Evolutionary conservation across 805 yeast genomes (phyloP), one percentile per base, ranked within the genome.

Genomic region (Nakazawaea anatomiae): DNA sequence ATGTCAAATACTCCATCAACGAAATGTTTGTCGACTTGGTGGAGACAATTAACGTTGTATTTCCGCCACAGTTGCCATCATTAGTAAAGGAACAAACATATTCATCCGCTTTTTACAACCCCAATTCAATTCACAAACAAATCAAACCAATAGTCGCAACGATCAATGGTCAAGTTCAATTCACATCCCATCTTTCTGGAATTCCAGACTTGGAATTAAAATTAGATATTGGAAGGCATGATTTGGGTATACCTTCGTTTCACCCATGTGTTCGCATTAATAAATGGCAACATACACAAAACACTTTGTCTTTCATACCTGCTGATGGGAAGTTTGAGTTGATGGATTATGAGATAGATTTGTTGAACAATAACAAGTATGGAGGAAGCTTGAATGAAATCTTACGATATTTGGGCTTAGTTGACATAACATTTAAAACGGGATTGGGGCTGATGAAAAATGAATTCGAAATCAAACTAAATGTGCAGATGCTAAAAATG

Each of bases 1-100:
- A 81, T 55, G 85, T 87, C n/a, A 78, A 76, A 56, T 82, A 88
- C 63, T 76, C 88, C 3, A 83, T 83, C 56, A 89, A 92, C 65
- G 98, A 92, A 66, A 74, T 92, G 66, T 89, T 83, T 63, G 85
- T 92, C 7, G 98, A 94, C 66, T 63, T 94, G 5, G 73, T 75
- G 2, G 99, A 92, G 64, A 70, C 75, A 1, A 64, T 87, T 27
- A 76, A 76, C 55, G 76, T 85, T 38, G 73, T 85, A 0, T 64
- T 83, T 27, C 70, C 73, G 28, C 67, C 78, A 4, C 36, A 50
- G 4, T 34, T 52, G 44, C 50, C 6, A 12, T 7, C 38, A 6
- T 12, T 12, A 39, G 25, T 18, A 4, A 12, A 36, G 11, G 34
- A 51, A 62, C 6, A 55, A 64, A 10, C 47, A 44, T 47, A 48